These are phyloP conservation scores for Pneumocystis sp. DNA, from an alignment of 1,139 yeast genomes.

Conservation along the genomic window DNA sequence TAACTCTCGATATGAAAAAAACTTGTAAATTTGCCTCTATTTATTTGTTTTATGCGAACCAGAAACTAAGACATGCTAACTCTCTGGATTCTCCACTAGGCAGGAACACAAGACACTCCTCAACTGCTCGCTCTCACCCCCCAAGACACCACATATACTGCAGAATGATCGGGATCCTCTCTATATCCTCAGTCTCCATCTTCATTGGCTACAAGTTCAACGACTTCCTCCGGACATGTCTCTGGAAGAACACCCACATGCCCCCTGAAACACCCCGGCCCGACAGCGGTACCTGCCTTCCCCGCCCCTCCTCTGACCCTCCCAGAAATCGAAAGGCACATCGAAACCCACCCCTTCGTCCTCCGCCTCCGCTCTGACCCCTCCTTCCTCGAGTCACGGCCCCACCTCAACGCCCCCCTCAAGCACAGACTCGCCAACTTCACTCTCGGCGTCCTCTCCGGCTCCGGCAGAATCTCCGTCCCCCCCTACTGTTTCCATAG, in stretches of 20 bases:
- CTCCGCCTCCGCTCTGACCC: conserved; percentile 12
- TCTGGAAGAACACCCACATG: neutral
- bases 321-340: neutral
- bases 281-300: too few relatives aligned
- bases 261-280: neutral
- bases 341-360: conserved; percentile 8
- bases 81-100: neutral
- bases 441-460: conserved; percentile 24
- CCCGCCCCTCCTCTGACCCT: too few relatives aligned
- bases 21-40: neutral
- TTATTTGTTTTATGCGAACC: neutral
- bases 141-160: neutral
- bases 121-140: neutral
- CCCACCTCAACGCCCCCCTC: conserved; percentile 15
- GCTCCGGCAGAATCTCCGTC: conserved; percentile 20
- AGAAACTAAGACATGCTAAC: too few relatives aligned
- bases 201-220: neutral
- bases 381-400: conserved; percentile 13
- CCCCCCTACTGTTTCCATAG: conserved; percentile 23
- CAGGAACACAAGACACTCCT: neutral
- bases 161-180: neutral
- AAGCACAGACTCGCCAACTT: conserved; percentile 19
- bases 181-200: neutral
- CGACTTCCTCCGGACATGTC: neutral
- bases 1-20: too few relatives aligned